phyloP scores from a whole-genome alignment of 129 eudicot species.

The Arctium minus region DNA sequence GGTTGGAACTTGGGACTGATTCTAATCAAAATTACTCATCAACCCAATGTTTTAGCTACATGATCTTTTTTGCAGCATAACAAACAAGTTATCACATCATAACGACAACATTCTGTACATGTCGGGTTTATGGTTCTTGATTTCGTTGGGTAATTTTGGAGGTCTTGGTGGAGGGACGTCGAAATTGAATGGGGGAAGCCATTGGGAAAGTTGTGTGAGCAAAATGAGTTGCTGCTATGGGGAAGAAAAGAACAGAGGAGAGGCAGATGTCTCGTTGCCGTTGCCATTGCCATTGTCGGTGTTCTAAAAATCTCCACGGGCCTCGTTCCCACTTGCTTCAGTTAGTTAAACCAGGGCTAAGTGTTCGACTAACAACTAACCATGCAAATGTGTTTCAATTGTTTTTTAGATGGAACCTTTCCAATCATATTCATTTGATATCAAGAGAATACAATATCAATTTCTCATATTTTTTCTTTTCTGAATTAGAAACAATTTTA shows the following conservation, averaged over 20 bases:
- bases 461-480: not conserved
- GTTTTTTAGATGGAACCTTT: not conserved
- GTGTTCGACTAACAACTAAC: not conserved
- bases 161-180: not conserved
- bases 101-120: not conserved
- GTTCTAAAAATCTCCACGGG: not conserved
- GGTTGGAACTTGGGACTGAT: no score
- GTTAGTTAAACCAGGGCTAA: not conserved
- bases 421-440: not conserved
- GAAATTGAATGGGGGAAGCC: not conserved
- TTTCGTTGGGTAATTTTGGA: not conserved
- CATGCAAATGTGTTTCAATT: not conserved
- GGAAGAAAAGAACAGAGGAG: not conserved
- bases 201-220: conserved; percentile 4
- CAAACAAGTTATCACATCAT: not conserved
- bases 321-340: not conserved
- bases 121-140: not conserved
- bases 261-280: not conserved
- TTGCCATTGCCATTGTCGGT: no score
- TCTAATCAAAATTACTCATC: no score
- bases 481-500: no score
- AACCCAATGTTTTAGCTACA: not conserved
- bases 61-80: not conserved
- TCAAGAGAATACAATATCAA: not conserved
- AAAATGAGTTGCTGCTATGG: not conserved